phyloP scores from a whole-genome alignment of 148 eudicot genomes.

The Rhododendron ovatum region DNA sequence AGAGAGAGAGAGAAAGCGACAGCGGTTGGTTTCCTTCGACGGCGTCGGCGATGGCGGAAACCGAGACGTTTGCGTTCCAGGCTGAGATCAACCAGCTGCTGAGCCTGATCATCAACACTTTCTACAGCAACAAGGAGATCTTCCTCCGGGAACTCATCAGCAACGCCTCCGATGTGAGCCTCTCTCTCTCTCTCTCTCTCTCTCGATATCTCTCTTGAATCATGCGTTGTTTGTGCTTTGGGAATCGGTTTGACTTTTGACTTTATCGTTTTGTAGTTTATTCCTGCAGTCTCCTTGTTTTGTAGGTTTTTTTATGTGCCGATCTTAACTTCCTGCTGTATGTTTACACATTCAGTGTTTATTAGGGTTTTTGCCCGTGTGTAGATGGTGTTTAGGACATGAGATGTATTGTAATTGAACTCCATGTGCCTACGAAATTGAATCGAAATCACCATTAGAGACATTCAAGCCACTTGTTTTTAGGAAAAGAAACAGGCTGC shows the following conservation, averaged over 20 bases:
- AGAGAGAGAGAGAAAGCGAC: neutral
- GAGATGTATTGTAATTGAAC: neutral
- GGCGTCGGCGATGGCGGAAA: slow-evolving; percentile 36
- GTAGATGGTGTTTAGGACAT: neutral
- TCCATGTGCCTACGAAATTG: too few relatives aligned
- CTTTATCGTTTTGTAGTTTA: neutral
- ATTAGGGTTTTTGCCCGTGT: neutral
- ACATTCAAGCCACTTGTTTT: too few relatives aligned
- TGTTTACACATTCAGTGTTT: neutral
- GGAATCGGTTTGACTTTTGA: neutral
- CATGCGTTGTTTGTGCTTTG: neutral
- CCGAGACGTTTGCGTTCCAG: slow-evolving; percentile 72
- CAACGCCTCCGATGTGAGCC: slow-evolving; percentile 62
- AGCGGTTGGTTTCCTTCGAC: neutral
- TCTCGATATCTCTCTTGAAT: too few relatives aligned
- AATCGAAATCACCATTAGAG: too few relatives aligned
- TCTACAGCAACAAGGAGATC: slow-evolving; percentile 74
- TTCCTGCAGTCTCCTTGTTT: too few relatives aligned
- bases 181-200: neutral
- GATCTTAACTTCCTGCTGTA: neutral
- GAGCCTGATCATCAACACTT: slow-evolving; percentile 68
- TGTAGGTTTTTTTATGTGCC: neutral
- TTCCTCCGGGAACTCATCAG: slow-evolving; percentile 73
- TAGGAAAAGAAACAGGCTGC: too few relatives aligned
- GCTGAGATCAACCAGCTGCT: slow-evolving; percentile 74